Percentiles rank a stretch among this genome's conserved stretches.
Evolutionary conservation across 2,329 filamentous ascomycete genomes (phyloP).

Genomic region (Dichotomopilus funicola): DNA sequence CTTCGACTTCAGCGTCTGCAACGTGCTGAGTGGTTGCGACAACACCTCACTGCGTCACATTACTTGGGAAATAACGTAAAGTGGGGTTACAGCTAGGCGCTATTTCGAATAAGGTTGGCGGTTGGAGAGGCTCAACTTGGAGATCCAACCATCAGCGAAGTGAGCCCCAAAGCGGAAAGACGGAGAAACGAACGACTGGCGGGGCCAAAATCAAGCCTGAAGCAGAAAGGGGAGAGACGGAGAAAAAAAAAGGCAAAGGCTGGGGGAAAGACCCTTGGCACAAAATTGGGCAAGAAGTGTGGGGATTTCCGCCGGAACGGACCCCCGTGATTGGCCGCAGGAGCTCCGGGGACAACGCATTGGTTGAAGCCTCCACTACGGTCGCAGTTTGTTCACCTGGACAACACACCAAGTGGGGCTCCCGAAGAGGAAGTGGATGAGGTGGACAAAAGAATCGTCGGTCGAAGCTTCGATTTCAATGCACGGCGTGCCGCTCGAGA

Average conservation of each 20-base stretch:
- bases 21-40: no score
- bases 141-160: background rate
- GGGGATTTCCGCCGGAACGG: background rate
- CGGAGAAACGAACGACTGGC: background rate
- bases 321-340: conserved; percentile 1
- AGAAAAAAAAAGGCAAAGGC: background rate
- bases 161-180: background rate
- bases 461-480: background rate
- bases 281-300: background rate
- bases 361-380: background rate
- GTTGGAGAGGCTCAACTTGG: background rate
- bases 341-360: background rate
- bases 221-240: background rate
- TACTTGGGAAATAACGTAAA: no score
- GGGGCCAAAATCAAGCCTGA: background rate
- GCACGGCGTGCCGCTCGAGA: background rate
- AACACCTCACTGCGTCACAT: no score
- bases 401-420: conserved; percentile 13
- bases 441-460: background rate
- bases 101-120: background rate
- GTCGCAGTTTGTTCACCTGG: conserved; percentile 9
- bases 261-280: background rate
- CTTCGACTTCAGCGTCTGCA: background rate
- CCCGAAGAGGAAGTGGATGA: background rate
- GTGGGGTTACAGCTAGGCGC: no score